Percentiles rank a stretch among this genome's conserved stretches.
Conservation (phyloP, 2,329 filamentous ascomycete genomes). For the Lasiodiplodia hormozganensis region DNA sequence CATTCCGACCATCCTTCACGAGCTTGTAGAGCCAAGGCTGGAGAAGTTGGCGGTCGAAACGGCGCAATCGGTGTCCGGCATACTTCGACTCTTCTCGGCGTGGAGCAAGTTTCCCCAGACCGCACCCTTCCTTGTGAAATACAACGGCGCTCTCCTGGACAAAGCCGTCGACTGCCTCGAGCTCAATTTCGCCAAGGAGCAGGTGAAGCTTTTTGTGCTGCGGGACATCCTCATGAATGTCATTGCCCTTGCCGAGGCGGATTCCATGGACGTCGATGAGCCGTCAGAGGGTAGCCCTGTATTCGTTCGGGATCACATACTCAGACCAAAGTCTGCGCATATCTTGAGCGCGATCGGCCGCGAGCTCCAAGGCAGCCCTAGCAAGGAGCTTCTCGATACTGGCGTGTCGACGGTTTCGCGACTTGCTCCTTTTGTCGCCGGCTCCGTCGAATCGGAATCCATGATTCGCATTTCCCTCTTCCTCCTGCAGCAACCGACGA, state of each 20-base stretch:
- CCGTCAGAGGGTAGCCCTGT: not conserved
- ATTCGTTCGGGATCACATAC: conserved; percentile 61
- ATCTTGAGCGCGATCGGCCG: conserved; percentile 64
- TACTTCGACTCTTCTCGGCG: conserved; percentile 79
- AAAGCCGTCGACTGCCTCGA: conserved; percentile 76
- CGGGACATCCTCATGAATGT: conserved; percentile 69
- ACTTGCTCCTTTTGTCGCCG: conserved; percentile 57
- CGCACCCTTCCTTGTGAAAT: conserved; percentile 72
- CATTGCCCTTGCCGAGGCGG: conserved; percentile 58
- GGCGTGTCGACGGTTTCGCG: conserved; percentile 81
- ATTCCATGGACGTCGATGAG: conserved; percentile 59
- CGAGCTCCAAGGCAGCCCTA: conserved; percentile 64
- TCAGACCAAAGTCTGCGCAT: conserved; percentile 71
- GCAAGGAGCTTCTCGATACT: conserved; percentile 78
- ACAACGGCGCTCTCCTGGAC: conserved; percentile 66
- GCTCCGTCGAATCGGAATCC: conserved; percentile 69
- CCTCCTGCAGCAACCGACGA: conserved; percentile 83
- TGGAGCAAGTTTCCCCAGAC: conserved; percentile 76
- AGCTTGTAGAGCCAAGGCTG: conserved; percentile 79
- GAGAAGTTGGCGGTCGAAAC: conserved; percentile 83
- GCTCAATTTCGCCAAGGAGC: conserved; percentile 78
- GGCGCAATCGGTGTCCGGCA: conserved; percentile 84
- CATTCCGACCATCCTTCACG: conserved; percentile 71
- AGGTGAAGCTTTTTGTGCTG: conserved; percentile 84
- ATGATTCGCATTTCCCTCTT: conserved; percentile 82